Base-by-base conservation (phyloP, 371 early-diverging fungal genomes). In the Gilbertella persicaria region DNA sequence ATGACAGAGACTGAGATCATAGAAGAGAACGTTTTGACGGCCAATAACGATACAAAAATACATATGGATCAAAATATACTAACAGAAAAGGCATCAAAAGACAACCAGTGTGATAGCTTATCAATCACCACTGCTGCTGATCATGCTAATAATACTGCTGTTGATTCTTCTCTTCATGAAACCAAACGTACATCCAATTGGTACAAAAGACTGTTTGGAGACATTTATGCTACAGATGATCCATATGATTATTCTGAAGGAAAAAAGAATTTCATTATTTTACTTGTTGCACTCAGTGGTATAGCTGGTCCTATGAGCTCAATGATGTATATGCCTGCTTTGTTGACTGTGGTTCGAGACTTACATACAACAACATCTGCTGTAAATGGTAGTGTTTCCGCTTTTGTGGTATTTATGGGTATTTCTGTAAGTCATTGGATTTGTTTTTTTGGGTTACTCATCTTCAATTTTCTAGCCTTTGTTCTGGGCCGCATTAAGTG, bases 401-500 rank as follows among this genome's bases (percentile, higher is more conserved):
- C 67, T 12, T 74, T 54, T 47, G 68, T 74, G 37, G 64, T 74
- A 2, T 57, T 70, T 41, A 54, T 68, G 62, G 69, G 69, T 6
- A 62, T 69, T 30, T 61, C 58, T n/a, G 69, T 65, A 52, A 42
- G 43, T 37, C 35, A n/a, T n/a, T n/a, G n/a, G n/a, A n/a, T 40
- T 26, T 28, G 17, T 30, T 20, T 26, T n/a, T 19, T 17, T 19
- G 41, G 38, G 38, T 41, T 50, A 23, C 30, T 51, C 40, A 38
- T 46, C 16, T 33, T 13, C 8, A 9, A 26, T 12, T 41, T 12
- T 29, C 10, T 21, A 54, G 71, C 82, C 83, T n/a, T 26, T 91
- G 1, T 46, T 85, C 20, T 88, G 84, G 84, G 88, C 84, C n/a
- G 75, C 73, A 9, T 42, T 85, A 16, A 81, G 86, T 2, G 91